Conservation (phyloP, 352 stramenopile species). For the Phytophthora agathidicida region DNA sequence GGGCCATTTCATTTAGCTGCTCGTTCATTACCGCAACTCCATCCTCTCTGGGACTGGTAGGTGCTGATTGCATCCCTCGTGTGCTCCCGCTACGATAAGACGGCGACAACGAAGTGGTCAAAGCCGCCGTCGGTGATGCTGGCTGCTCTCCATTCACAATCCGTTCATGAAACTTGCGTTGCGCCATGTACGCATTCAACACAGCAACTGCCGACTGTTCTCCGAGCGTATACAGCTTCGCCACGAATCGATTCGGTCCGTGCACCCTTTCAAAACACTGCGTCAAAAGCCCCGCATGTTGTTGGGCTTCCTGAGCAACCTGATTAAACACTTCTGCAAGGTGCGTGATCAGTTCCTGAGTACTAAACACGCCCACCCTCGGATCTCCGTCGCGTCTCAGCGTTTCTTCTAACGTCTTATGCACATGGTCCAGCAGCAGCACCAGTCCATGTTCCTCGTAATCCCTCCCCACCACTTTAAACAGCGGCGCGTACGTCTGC, state of each 20-base stretch:
- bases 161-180: slow-evolving; percentile 73
- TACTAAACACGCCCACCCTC: slow-evolving; percentile 60
- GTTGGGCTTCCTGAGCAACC: slow-evolving; percentile 67
- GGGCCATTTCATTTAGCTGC: slow-evolving; percentile 85
- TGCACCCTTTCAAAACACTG: slow-evolving; percentile 61
- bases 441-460: slow-evolving; percentile 75
- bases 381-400: slow-evolving; percentile 34
- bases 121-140: slow-evolving; percentile 6
- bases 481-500: slow-evolving; percentile 76
- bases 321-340: slow-evolving; percentile 80
- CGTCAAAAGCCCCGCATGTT: slow-evolving; percentile 57
- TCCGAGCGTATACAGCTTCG: slow-evolving; percentile 60
- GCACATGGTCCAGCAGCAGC: slow-evolving; percentile 61
- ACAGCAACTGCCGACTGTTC: slow-evolving; percentile 65
- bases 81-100: slow-evolving; percentile 24
- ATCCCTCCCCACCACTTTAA: slow-evolving; percentile 65
- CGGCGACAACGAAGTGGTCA: slow-evolving; percentile 19
- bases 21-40: slow-evolving; percentile 80
- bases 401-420: slow-evolving; percentile 36
- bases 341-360: slow-evolving; percentile 76
- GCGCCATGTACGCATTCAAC: slow-evolving; percentile 72
- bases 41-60: slow-evolving; percentile 44
- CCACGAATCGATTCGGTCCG: slow-evolving; percentile 58
- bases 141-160: slow-evolving; percentile 44
- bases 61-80: slow-evolving; percentile 8